Base-by-base conservation (phyloP, 1,284 basidiomycete genomes). In the Chalciporus piperatoides region DNA sequence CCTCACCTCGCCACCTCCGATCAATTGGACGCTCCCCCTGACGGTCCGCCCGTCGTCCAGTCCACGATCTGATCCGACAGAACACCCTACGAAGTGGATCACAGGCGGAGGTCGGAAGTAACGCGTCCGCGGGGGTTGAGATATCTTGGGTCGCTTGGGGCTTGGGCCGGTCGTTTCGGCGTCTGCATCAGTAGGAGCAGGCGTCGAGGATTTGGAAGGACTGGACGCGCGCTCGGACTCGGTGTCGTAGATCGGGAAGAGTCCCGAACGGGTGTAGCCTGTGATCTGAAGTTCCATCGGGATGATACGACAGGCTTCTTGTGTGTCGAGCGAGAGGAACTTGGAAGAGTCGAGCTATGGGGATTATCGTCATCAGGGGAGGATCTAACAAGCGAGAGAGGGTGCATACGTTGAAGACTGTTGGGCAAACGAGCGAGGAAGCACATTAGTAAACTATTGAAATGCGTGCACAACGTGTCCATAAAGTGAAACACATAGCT, bases 241-340 rank as follows among this genome's bases (percentile, higher is more conserved):
- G 37, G 64, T 9, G 10, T 49, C 46, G n/a, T 53, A 59, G 6
- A 67, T 57, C 27, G 68, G 69, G 47, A 64, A 60, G 19, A 68
- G 43, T 1, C 68, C 67, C 0, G 73, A 70, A 4, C 65, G 64
- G 0, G 70, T 68, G 55, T 79, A 82, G 14, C 69, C 67, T 0
- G 65, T 62, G 38, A 82, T 63, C 25, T 68, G 70, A 15, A 82
- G 54, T 17, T 69, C 71, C 67, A 80, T 67, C 1, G 80, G 77
- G 42, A 83, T 77, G 41, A 82, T 74, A 17, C 76, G 71, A 48
- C 74, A 73, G 0, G 72, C 78, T 65, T 81, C 80, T 52, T 69
- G 65, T 2, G 67, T 58, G 7, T 70, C 54, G 30, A 66, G 62
- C 4, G 54, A 46, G 36, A 64, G 48, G 56, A 68, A 69, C 36